Conservation (phyloP, 345 rosid species). For the Melaleuca quinquenervia region DNA sequence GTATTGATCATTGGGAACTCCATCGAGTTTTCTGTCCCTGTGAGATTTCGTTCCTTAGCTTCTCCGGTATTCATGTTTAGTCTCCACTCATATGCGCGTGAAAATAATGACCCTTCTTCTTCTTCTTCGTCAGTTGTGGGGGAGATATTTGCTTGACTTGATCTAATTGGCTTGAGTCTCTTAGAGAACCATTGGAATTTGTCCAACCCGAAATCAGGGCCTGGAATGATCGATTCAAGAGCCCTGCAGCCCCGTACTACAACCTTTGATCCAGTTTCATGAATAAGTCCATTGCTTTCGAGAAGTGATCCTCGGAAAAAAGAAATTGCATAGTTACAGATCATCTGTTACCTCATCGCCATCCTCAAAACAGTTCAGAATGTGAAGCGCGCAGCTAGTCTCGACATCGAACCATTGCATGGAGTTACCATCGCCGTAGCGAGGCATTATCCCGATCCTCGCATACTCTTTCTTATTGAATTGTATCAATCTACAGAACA, state of each 20-base stretch:
- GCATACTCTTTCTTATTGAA: conserved; percentile 23
- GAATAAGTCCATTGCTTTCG: neutral
- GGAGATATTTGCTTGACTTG: neutral
- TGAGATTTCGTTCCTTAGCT: conserved; percentile 19
- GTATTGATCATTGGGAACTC: conserved; percentile 38
- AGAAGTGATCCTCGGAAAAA: neutral
- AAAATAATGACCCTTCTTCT: conserved; percentile 6
- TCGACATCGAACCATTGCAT: conserved; percentile 30
- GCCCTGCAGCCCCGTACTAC: conserved; percentile 33
- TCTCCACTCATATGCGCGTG: conserved; percentile 29
- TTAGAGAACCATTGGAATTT: conserved; percentile 27
- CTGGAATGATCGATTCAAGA: conserved; percentile 22
- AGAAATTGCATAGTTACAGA: neutral
- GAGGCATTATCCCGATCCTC: conserved; percentile 39
- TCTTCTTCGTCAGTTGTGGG: neutral
- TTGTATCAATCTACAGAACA: conserved; percentile 12
- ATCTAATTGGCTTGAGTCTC: neutral
- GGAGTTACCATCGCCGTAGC: conserved; percentile 29
- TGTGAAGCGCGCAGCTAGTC: conserved; percentile 21
- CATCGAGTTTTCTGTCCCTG: conserved; percentile 13
- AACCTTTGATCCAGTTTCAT: conserved; percentile 10
- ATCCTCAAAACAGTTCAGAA: conserved; percentile 36
- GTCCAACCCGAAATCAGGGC: conserved; percentile 17
- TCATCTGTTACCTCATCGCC: conserved; percentile 22
- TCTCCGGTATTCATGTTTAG: conserved; percentile 18